These are phyloP conservation scores for Brassica nigra DNA, from an alignment of 345 rosid species.

Conservation along the genomic window DNA sequence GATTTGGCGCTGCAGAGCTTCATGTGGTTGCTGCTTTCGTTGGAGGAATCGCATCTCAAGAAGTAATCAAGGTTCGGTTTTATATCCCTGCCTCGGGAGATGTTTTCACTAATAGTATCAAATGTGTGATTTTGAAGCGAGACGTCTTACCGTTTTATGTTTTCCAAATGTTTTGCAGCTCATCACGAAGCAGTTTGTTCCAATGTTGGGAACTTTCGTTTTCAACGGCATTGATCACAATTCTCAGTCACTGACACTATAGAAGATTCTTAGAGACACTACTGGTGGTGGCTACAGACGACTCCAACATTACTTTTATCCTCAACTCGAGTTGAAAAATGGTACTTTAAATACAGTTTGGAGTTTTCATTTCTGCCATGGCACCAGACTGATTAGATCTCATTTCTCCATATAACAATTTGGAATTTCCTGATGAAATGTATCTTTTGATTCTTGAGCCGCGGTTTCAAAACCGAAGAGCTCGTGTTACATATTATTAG, in stretches of 20 bases:
- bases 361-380: constrained; percentile 11
- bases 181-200: constrained; percentile 85
- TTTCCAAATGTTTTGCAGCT: constrained; percentile 54
- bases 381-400: constrained; percentile 27
- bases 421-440: constrained; percentile 10
- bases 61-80: constrained; percentile 76
- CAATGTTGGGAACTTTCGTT: constrained; percentile 76
- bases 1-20: constrained; percentile 93
- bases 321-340: constrained; percentile 37
- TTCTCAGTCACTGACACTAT: constrained; percentile 69
- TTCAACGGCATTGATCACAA: constrained; percentile 94
- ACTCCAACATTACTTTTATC: constrained; percentile 48
- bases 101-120: not conserved
- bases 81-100: constrained; percentile 2
- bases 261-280: constrained; percentile 25
- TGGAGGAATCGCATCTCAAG: constrained; percentile 94
- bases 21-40: constrained; percentile 89
- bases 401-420: constrained; percentile 4
- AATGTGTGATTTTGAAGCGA: not conserved
- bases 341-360: not conserved
- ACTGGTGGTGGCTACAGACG: not conserved
- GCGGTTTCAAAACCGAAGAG: constrained; percentile 39
- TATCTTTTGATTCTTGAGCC: constrained; percentile 32
- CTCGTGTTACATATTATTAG: not conserved
- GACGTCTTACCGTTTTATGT: not conserved